Evolutionary conservation across 2,329 filamentous ascomycete species (phyloP).

Genomic region (Botryotinia globosa): DNA sequence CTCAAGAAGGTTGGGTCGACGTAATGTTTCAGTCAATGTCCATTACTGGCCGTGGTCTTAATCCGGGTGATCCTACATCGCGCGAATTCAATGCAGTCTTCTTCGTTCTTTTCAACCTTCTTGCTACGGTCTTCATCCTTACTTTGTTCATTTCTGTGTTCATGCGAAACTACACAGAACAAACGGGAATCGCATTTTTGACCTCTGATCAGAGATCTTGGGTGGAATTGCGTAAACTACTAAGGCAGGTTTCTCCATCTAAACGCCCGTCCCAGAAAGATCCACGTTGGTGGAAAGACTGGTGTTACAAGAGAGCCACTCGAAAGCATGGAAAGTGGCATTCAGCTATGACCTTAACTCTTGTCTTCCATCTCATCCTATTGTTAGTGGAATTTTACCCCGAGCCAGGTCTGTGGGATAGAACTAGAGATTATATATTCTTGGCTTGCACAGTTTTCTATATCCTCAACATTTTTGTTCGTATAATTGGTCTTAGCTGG

Average conservation of each 20-base stretch:
- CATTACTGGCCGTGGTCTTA: constrained; percentile 72
- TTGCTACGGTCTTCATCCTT: constrained; percentile 93
- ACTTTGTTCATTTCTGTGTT: constrained; percentile 98
- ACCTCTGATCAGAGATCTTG: constrained; percentile 95
- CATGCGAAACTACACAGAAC: constrained; percentile 99
- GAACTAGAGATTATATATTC: constrained; percentile 71
- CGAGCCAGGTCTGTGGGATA: constrained; percentile 69
- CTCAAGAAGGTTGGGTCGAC: constrained; percentile 95
- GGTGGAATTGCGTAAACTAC: constrained; percentile 88
- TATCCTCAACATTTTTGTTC: constrained; percentile 75
- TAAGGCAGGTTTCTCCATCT: constrained; percentile 90
- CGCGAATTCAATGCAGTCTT: constrained; percentile 84
- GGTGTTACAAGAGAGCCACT: constrained; percentile 92
- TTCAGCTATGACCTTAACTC: constrained; percentile 70
- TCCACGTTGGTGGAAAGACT: constrained; percentile 76
- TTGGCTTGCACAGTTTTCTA: constrained; percentile 79
- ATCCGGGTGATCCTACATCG: constrained; percentile 66
- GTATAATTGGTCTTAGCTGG: constrained; percentile 88
- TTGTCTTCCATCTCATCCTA: constrained; percentile 79
- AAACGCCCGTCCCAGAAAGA: constrained; percentile 82
- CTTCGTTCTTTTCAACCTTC: constrained; percentile 93
- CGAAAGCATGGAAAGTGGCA: constrained; percentile 96
- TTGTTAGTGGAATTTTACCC: constrained; percentile 83
- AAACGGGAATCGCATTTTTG: constrained; percentile 93
- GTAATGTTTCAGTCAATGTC: constrained; percentile 83